Evolutionary conservation across 495 filamentous ascomycete genomes (phyloP), one percentile per base, ranked within the genome.

Genomic region (Trichocladium uniseriatum): DNA sequence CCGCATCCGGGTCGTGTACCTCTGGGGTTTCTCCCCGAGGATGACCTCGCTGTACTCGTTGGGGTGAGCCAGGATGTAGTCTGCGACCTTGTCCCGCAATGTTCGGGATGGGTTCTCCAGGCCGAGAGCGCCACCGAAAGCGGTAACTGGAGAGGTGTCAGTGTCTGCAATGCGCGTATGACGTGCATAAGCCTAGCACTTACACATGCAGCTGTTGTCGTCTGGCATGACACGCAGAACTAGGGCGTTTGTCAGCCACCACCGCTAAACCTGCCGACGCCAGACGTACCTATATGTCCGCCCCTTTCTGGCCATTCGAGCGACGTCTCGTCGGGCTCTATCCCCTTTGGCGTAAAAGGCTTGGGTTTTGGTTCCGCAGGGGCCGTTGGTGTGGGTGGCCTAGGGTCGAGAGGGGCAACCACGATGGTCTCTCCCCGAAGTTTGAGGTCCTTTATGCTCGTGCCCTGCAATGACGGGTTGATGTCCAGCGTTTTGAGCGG

Each of bases 181-280:
- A 14, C 20, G 10, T n/a, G 27, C 11, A 6, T 15, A 1, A 3
- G 29, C 7, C 13, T 6, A 51, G 7, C 6, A 38, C 59, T 53
- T 38, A 62, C 59, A 98, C 51, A 97, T 81, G 66, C 92, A 98
- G 38, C 81, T 86, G 65, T 96, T 96, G 63, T 98, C 92, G 60
- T 96, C 92, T 9, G 90, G 87, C 92, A 98, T 96, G 29, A 97
- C 87, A 2, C 92, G 82, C 5, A 96, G 79, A 24, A 95, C 81
- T 76, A 35, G 5, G 20, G 13, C 31, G 16, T 3, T 3, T 22
- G 32, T 27, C 27, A 42, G 46, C 20, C 14, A 10, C 11, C 9
- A 1, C 6, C 1, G 5, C 3, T 1, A 6, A 22, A 18, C 2
- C 19, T 15, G n/a, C 3, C 15, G 16, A 0, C 10, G 8, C 28